Percentiles rank a stretch among this genome's conserved stretches.
Evolutionary conservation across 257 asterid species (phyloP).

Genomic region (Anisodus acutangulus): DNA sequence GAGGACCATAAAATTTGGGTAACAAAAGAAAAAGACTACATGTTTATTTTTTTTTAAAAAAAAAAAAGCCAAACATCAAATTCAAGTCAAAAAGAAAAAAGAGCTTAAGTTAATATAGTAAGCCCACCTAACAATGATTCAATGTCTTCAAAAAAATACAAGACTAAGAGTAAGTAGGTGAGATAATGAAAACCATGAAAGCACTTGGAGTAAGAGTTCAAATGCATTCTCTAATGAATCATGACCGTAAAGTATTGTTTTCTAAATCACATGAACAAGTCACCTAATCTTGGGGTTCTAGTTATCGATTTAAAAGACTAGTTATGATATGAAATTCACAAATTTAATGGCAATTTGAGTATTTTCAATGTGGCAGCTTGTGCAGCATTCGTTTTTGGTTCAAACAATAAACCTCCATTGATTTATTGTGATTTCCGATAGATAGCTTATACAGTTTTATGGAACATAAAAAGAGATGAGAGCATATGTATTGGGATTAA

Average conservation of each 20-base stretch:
- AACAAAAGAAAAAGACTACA: not conserved
- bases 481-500: conserved; percentile 5
- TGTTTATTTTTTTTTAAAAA: not conserved
- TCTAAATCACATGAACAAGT: conserved; percentile 8
- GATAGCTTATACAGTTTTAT: conserved; percentile 17
- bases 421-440: not conserved
- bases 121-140: not conserved
- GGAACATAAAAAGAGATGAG: not conserved
- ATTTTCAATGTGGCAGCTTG: not conserved
- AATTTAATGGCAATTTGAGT: not conserved
- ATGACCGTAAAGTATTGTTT: not conserved
- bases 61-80: not conserved
- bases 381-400: conserved; percentile 13
- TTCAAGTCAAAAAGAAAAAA: not conserved
- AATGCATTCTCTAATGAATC: not conserved
- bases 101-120: not conserved
- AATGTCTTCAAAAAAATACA: not conserved
- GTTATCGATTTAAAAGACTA: not conserved
- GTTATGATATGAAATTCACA: not conserved
- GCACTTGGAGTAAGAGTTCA: not conserved
- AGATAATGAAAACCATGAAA: not conserved
- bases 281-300: conserved; percentile 6
- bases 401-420: conserved; percentile 7
- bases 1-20: conserved; percentile 14
- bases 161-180: not conserved